phyloP scores from a whole-genome alignment of 2,329 filamentous ascomycete genomes.

The Chalara sp. region DNA sequence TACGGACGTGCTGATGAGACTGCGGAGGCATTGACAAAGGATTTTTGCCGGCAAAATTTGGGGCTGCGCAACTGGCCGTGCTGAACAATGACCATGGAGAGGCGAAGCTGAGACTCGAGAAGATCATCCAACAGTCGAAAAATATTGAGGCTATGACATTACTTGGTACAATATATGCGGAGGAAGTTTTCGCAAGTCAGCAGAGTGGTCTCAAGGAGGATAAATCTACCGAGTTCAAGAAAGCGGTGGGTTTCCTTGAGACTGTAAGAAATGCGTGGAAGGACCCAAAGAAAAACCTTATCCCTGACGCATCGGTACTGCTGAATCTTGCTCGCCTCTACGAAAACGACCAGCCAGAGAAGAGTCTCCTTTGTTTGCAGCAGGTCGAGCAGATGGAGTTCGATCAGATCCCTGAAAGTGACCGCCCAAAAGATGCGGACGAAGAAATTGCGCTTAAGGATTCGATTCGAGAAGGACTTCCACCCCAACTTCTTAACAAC shows the following conservation, averaged over 20 bases:
- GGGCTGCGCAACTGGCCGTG: conserved; percentile 82
- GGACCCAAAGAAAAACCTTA: conserved; percentile 77
- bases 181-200: conserved; percentile 83
- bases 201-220: conserved; percentile 72
- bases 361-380: conserved; percentile 83
- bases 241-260: conserved; percentile 80
- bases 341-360: conserved; percentile 78
- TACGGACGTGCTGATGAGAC: conserved; percentile 90
- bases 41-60: conserved; percentile 91
- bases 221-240: conserved; percentile 76
- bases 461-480: conserved; percentile 68
- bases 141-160: conserved; percentile 86
- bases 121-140: conserved; percentile 82
- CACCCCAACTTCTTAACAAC: conserved; percentile 91
- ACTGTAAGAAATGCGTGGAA: conserved; percentile 84
- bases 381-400: conserved; percentile 90
- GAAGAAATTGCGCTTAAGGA: conserved; percentile 55
- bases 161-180: conserved; percentile 84
- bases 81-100: conserved; percentile 79
- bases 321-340: conserved; percentile 90
- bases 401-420: conserved; percentile 66
- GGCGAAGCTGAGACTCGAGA: conserved; percentile 88
- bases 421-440: conserved; percentile 52
- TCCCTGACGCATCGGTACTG: conserved; percentile 78
- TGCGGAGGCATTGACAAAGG: conserved; percentile 84